Evolutionary conservation across 441 rosid species (phyloP).

Genomic region (Aquilaria agallochum): DNA sequence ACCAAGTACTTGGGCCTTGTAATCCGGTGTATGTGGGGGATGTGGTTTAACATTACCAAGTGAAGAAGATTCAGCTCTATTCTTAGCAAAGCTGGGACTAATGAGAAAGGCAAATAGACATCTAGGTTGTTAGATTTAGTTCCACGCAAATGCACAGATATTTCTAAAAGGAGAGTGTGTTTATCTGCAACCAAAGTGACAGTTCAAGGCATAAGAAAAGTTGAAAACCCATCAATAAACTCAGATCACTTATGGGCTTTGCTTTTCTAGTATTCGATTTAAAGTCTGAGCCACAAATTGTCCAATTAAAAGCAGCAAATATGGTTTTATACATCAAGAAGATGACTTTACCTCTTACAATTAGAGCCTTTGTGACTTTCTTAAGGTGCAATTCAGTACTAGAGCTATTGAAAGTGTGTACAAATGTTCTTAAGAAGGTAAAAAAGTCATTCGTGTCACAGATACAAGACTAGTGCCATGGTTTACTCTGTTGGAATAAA

Average conservation of each 20-base stretch:
- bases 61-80: conserved; percentile 75
- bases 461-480: conserved; percentile 81
- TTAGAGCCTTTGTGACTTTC: conserved; percentile 70
- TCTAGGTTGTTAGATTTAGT: conserved; percentile 76
- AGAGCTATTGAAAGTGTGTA: conserved; percentile 86
- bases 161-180: conserved; percentile 56
- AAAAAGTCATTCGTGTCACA: conserved; percentile 90
- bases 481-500: conserved; percentile 87
- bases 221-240: conserved; percentile 39
- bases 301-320: conserved; percentile 73
- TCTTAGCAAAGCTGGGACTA: conserved; percentile 73
- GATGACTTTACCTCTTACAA: conserved; percentile 87
- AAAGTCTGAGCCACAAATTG: conserved; percentile 77
- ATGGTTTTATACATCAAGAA: conserved; percentile 76
- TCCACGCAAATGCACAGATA: conserved; percentile 66
- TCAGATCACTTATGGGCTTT: conserved; percentile 85
- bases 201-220: conserved; percentile 61
- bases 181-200: conserved; percentile 65
- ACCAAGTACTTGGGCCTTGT: conserved; percentile 45
- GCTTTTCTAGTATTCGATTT: conserved; percentile 93
- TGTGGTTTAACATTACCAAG: conserved; percentile 67
- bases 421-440: conserved; percentile 83
- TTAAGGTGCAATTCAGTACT: conserved; percentile 86
- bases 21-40: conserved; percentile 54
- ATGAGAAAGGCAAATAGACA: conserved; percentile 56